Evolutionary conservation across 495 filamentous ascomycete species (phyloP).

Genomic region (Tuber umbilicatum): DNA sequence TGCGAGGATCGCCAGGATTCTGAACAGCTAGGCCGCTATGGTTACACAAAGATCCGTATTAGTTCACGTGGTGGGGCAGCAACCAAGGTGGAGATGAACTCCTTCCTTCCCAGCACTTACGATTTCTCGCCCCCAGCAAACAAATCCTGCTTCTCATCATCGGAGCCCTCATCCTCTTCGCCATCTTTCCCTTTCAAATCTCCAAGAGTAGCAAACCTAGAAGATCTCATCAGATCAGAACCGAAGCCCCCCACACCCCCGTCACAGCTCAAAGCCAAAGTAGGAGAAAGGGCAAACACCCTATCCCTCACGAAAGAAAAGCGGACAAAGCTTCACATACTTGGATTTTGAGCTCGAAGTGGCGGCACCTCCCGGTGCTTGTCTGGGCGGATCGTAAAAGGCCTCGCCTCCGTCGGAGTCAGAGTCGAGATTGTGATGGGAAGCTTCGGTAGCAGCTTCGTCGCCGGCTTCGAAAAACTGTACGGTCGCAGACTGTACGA

Average conservation of each 20-base stretch:
- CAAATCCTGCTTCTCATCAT: constrained; percentile 64
- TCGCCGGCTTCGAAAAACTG: constrained; percentile 31
- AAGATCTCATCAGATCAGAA: constrained; percentile 12
- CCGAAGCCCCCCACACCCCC: neutral
- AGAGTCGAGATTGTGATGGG: constrained; percentile 11
- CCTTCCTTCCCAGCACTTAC: constrained; percentile 17
- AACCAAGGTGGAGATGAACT: neutral
- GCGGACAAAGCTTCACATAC: constrained; percentile 12
- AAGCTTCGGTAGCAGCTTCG: constrained; percentile 17
- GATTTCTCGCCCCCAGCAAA: constrained; percentile 97
- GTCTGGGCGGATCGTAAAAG: constrained; percentile 17
- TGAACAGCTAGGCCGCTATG: constrained; percentile 76
- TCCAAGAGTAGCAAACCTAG: constrained; percentile 53
- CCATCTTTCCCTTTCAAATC: constrained; percentile 50
- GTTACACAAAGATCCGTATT: constrained; percentile 5
- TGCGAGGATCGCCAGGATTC: constrained; percentile 59
- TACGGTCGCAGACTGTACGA: constrained; percentile 37
- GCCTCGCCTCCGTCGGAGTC: constrained; percentile 27
- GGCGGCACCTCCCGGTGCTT: constrained; percentile 8
- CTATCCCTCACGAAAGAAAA: neutral
- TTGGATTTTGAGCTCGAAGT: constrained; percentile 27
- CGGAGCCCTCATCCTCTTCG: constrained; percentile 56
- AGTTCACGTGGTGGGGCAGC: constrained; percentile 9
- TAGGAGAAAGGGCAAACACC: neutral
- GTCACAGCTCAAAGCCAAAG: neutral